These are phyloP conservation scores for Exophiala sp. DNA, from an alignment of 2,329 filamentous ascomycete species.

Conservation along the genomic window DNA sequence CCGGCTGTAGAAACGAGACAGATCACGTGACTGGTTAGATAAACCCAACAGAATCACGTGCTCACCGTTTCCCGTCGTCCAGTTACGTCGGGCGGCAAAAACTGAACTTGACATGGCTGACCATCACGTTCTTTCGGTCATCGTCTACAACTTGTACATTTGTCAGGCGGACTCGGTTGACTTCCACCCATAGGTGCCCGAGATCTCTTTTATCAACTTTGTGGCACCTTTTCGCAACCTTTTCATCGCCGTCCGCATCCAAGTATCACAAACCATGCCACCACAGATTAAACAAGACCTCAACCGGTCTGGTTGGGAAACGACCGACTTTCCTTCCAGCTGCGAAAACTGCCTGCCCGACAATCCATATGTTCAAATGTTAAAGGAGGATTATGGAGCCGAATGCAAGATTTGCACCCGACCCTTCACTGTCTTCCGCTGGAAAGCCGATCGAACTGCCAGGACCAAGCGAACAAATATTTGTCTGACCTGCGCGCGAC, in stretches of 20 bases:
- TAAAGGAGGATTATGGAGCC: constrained; percentile 92
- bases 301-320: constrained; percentile 93
- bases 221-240: too few relatives aligned
- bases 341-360: constrained; percentile 88
- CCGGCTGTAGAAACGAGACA: too few relatives aligned
- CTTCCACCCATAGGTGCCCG: too few relatives aligned
- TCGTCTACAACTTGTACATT: neutral
- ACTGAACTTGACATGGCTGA: neutral
- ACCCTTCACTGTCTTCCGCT: constrained; percentile 91
- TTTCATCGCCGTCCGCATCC: neutral
- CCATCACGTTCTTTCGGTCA: neutral
- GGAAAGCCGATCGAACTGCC: constrained; percentile 86
- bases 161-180: neutral
- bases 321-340: constrained; percentile 50
- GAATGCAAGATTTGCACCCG: constrained; percentile 86
- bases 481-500: constrained; percentile 88
- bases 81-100: neutral
- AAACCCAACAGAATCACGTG: too few relatives aligned
- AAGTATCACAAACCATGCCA: constrained; percentile 43
- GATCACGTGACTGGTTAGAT: neutral
- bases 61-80: neutral
- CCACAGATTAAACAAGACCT: constrained; percentile 94
- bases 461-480: constrained; percentile 92
- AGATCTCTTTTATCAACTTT: too few relatives aligned
- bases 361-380: constrained; percentile 97